Evolutionary conservation across 257 asterid genomes (phyloP).

Genomic region (Solanum ahanhuiri): DNA sequence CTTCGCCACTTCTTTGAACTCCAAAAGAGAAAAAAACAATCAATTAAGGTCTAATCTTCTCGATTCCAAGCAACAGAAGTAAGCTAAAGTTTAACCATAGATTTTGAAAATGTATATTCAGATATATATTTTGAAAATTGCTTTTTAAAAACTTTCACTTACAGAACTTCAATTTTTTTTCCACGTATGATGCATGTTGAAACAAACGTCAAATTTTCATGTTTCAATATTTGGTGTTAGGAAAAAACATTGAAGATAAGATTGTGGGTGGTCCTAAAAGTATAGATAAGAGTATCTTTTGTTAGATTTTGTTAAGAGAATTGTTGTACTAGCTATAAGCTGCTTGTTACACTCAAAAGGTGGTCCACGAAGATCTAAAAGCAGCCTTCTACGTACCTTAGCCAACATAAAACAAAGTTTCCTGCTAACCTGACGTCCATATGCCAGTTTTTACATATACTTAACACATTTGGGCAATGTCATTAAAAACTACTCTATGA

Average conservation of each 20-base stretch:
- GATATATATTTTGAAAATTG: not conserved
- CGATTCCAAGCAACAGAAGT: not conserved
- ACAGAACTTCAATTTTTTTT: not conserved
- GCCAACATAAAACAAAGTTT: not conserved
- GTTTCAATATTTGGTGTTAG: not conserved
- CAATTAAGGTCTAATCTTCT: no score
- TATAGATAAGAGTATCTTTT: not conserved
- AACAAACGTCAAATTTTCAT: not conserved
- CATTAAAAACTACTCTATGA: not conserved
- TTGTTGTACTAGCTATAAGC: not conserved
- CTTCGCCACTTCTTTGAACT: not conserved
- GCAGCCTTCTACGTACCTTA: not conserved
- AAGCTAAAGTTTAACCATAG: not conserved
- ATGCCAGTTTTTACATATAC: not conserved
- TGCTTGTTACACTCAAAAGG: constrained; percentile 1
- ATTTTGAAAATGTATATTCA: not conserved
- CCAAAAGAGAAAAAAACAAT: not conserved
- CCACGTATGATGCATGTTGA: not conserved
- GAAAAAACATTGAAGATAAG: not conserved
- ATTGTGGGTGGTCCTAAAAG: not conserved
- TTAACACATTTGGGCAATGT: not conserved
- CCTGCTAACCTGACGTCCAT: not conserved
- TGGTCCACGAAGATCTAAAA: not conserved
- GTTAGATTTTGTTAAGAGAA: not conserved
- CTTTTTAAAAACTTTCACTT: not conserved